These are phyloP conservation scores for Quercus dentata DNA, from an alignment of 306 rosid species.

Conservation along the genomic window DNA sequence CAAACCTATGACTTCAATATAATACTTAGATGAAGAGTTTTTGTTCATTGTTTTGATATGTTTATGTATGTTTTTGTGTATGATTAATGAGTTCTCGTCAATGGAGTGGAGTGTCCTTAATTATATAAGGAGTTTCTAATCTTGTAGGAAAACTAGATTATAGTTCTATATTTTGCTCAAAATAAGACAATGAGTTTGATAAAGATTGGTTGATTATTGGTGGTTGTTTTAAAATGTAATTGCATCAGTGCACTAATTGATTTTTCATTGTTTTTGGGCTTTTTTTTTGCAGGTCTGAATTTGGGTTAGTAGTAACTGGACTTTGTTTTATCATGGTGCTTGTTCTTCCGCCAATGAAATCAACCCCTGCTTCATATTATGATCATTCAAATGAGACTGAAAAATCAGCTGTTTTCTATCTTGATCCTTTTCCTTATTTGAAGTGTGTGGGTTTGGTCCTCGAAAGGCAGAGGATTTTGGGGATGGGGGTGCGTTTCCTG, in stretches of 20 bases:
- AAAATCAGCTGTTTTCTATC: conserved; percentile 36
- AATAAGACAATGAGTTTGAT: too few species aligned
- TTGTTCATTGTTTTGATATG: too few species aligned
- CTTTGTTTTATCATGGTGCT: conserved; percentile 43
- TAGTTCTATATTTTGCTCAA: too few species aligned
- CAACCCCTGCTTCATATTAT: conserved; percentile 54
- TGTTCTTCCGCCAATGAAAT: conserved; percentile 62
- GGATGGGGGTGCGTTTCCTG: conserved; percentile 88
- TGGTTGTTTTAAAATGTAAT: not conserved
- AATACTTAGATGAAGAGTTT: too few species aligned
- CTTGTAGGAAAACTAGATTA: too few species aligned
- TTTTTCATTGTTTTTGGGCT: not conserved
- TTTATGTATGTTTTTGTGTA: too few species aligned
- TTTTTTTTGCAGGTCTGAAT: not conserved
- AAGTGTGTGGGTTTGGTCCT: conserved; percentile 81
- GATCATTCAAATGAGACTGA: conserved; percentile 72
- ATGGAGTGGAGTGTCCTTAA: too few species aligned
- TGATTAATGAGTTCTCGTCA: too few species aligned
- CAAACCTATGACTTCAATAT: too few species aligned
- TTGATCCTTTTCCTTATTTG: conserved; percentile 55
- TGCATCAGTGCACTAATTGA: not conserved
- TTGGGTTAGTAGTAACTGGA: not conserved
- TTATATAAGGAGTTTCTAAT: too few species aligned
- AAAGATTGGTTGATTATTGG: too few species aligned
- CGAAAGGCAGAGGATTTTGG: conserved; percentile 78